A percentile compares a stretch with the other conserved stretches of the same genome.
These are phyloP conservation scores for Abelmoschus esculentus DNA, from an alignment of 345 rosid species.

Conservation along the genomic window DNA sequence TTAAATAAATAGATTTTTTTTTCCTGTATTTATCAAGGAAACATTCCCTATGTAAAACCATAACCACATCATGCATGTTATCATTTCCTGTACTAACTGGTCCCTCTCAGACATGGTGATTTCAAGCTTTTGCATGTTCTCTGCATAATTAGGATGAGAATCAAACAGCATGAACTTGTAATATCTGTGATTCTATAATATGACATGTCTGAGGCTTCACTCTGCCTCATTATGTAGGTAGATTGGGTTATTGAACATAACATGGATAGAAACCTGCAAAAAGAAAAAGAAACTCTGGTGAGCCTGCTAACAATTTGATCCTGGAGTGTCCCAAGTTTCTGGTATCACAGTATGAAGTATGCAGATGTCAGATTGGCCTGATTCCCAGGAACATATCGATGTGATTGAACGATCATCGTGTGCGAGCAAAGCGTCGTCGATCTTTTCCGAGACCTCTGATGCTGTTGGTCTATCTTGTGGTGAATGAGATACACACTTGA, in stretches of 20 bases:
- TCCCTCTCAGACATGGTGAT: neutral
- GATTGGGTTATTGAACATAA: slow-evolving; percentile 7
- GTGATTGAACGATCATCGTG: slow-evolving; percentile 24
- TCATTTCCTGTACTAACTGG: neutral
- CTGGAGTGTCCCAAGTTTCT: slow-evolving; percentile 50
- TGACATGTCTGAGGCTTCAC: neutral
- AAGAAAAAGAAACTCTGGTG: neutral
- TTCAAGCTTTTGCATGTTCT: too few relatives aligned
- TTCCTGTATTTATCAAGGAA: neutral
- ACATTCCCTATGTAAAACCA: neutral
- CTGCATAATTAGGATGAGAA: too few relatives aligned
- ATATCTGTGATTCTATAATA: neutral
- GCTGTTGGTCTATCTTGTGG: slow-evolving; percentile 35
- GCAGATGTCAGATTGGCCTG: slow-evolving; percentile 25
- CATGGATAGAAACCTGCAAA: neutral
- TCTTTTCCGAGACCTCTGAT: slow-evolving; percentile 40
- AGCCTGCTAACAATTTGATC: slow-evolving; percentile 4
- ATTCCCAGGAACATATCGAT: slow-evolving; percentile 24
- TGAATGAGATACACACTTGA: slow-evolving; percentile 39
- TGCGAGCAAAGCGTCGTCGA: slow-evolving; percentile 30
- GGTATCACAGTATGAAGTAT: slow-evolving; percentile 43
- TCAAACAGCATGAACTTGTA: neutral
- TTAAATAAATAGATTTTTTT: too few relatives aligned
- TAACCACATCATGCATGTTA: neutral
- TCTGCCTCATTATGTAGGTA: neutral